Conservation (phyloP, 345 rosid species). For the Nasturtium officinale region DNA sequence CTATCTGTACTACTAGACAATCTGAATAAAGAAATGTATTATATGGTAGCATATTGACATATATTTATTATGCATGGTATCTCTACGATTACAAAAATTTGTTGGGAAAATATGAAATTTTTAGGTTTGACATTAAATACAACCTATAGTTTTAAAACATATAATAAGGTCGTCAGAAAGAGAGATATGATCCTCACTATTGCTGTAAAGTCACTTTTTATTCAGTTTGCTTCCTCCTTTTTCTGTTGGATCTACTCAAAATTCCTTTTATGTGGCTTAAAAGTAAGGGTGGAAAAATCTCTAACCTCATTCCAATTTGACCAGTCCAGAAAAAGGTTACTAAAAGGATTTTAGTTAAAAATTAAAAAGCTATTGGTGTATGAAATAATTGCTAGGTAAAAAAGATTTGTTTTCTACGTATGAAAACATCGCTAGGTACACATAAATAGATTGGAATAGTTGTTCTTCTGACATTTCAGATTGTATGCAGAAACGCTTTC, state of each 20-base stretch:
- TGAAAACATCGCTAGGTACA: neutral
- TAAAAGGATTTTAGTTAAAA: neutral
- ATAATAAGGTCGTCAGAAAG: neutral
- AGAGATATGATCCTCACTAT: conserved; percentile 27
- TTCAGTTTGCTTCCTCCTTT: conserved; percentile 17
- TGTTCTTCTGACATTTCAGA: neutral
- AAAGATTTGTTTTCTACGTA: neutral
- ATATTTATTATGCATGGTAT: conserved; percentile 25
- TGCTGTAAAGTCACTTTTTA: conserved; percentile 44
- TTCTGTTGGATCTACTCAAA: conserved; percentile 20
- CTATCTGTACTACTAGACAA: conserved; percentile 24
- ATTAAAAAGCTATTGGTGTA: neutral
- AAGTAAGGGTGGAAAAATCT: neutral
- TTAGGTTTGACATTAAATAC: conserved; percentile 26
- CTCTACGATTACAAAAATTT: conserved; percentile 15
- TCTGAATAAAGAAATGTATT: conserved; percentile 8
- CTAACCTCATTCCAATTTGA: neutral
- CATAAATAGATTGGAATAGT: neutral
- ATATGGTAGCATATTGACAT: conserved; percentile 19
- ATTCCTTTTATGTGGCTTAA: neutral
- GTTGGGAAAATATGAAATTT: neutral
- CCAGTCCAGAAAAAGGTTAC: neutral
- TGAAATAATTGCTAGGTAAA: neutral
- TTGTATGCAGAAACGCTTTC: neutral
- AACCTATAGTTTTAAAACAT: neutral